Percentiles rank a stretch among this genome's conserved stretches.
phyloP scores from a whole-genome alignment of 2,329 filamentous ascomycete genomes.

The Calonectria pauciramosa region DNA sequence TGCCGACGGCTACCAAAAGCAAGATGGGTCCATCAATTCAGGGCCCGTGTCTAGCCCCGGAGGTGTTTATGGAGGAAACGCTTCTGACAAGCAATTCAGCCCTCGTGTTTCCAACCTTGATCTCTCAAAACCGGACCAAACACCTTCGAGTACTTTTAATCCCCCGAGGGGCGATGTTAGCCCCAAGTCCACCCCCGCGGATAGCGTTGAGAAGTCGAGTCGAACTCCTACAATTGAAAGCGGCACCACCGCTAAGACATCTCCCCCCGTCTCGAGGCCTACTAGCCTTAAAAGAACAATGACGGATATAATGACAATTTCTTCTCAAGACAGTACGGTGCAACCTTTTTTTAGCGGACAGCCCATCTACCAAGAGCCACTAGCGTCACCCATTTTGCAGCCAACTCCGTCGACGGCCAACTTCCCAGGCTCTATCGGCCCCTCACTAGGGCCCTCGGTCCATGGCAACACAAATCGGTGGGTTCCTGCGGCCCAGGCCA shows the following conservation, averaged over 20 bases:
- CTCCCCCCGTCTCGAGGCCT: constrained; percentile 70
- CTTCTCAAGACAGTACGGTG: constrained; percentile 84
- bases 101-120: constrained; percentile 67
- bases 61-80: constrained; percentile 78
- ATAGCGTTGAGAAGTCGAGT: constrained; percentile 58
- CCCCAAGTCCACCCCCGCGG: constrained; percentile 32
- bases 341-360: constrained; percentile 78
- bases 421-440: constrained; percentile 63
- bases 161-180: constrained; percentile 34
- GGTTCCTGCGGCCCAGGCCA: constrained; percentile 92
- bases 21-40: constrained; percentile 55
- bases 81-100: constrained; percentile 88
- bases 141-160: constrained; percentile 50
- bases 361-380: constrained; percentile 52
- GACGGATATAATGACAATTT: constrained; percentile 83
- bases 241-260: constrained; percentile 64
- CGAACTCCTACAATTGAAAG: constrained; percentile 70
- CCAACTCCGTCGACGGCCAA: constrained; percentile 56
- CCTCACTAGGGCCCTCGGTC: constrained; percentile 68
- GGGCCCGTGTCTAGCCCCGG: constrained; percentile 86
- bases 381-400: constrained; percentile 59
- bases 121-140: constrained; percentile 51
- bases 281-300: constrained; percentile 85
- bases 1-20: constrained; percentile 71
- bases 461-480: constrained; percentile 93